These are phyloP conservation scores for Anisodus tanguticus DNA, from an alignment of 257 asterid species.

Conservation along the genomic window DNA sequence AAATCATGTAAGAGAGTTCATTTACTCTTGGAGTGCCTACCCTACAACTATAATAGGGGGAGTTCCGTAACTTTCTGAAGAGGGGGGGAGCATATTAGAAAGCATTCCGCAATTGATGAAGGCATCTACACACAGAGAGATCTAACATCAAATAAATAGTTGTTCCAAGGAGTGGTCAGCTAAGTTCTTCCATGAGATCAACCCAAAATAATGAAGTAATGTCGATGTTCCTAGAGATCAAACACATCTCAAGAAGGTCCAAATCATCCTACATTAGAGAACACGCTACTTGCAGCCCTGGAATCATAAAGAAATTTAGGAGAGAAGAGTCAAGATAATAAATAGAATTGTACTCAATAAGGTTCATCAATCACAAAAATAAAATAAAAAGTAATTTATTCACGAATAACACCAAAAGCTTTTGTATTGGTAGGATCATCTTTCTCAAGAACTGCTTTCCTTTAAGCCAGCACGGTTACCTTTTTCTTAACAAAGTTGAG, in stretches of 20 bases:
- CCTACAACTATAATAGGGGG: conserved; percentile 6
- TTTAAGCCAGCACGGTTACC: conserved; percentile 66
- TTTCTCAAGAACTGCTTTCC: conserved; percentile 80
- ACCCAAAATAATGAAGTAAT: neutral
- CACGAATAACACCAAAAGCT: conserved; percentile 82
- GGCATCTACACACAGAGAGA: too few species aligned
- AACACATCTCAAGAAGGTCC: neutral
- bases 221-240: neutral
- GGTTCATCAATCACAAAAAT: too few species aligned
- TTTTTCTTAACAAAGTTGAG: conserved; percentile 64
- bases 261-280: neutral
- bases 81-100: too few species aligned
- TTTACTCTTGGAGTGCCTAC: neutral
- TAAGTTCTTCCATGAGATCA: neutral
- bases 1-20: neutral
- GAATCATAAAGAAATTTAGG: too few species aligned
- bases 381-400: too few species aligned
- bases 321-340: neutral
- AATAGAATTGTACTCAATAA: neutral
- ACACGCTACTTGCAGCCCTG: neutral
- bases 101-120: too few species aligned
- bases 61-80: neutral
- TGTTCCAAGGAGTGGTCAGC: neutral
- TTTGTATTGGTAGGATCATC: conserved; percentile 91
- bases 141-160: neutral